Conservation (phyloP, 306 rosid species). For the Prunus davidiana region DNA sequence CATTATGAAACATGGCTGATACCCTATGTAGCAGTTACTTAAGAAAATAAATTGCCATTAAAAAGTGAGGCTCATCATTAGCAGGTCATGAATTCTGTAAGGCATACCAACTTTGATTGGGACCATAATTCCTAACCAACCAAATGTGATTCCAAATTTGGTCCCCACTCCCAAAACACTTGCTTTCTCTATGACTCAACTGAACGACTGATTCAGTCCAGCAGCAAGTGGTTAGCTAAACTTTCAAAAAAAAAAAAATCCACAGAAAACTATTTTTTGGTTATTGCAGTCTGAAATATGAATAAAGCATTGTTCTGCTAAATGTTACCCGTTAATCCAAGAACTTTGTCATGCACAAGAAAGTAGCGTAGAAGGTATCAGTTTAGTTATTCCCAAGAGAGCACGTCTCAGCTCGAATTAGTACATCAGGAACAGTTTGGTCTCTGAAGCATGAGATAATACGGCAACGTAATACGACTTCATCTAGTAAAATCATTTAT, state of each 20-base stretch:
- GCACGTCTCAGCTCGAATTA: neutral
- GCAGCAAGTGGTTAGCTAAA: neutral
- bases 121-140: neutral
- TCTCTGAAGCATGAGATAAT: neutral
- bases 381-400: neutral
- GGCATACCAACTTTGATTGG: neutral
- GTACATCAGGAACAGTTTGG: neutral
- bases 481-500: neutral
- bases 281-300: neutral
- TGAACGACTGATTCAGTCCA: constrained; percentile 4
- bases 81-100: neutral
- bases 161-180: constrained; percentile 3
- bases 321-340: neutral
- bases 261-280: neutral
- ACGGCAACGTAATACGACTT: neutral
- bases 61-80: too few relatives aligned
- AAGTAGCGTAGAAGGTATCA: neutral
- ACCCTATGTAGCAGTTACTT: too few relatives aligned
- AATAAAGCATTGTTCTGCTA: neutral
- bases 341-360: neutral
- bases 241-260: neutral
- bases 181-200: constrained; percentile 4
- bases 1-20: too few relatives aligned
- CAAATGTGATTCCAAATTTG: neutral
- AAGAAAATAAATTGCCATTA: too few relatives aligned